Evolutionary conservation across 192 early-diverging fungal species (phyloP).

Genomic region (Linderina pennispora): DNA sequence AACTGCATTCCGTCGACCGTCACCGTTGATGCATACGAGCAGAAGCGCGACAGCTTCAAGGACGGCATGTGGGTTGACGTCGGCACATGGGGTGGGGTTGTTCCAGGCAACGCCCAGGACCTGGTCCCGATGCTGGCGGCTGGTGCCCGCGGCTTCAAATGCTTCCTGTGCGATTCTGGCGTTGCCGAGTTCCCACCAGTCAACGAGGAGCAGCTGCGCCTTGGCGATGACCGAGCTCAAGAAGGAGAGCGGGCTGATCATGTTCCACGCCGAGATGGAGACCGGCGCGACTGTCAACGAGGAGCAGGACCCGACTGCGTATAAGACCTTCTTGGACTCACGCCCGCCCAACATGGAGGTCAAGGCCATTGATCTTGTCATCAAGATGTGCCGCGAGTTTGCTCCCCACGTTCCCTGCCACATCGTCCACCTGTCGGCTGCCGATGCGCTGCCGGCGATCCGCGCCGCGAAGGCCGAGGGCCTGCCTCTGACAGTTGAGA

Average conservation of each 20-base stretch:
- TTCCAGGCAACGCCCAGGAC: constrained; percentile 67
- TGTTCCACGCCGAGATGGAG: constrained; percentile 78
- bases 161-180: constrained; percentile 78
- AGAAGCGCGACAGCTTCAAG: constrained; percentile 59
- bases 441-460: constrained; percentile 67
- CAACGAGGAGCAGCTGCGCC: constrained; percentile 57
- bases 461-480: constrained; percentile 63
- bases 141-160: constrained; percentile 77
- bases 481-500: constrained; percentile 70
- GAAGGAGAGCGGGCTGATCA: constrained; percentile 50
- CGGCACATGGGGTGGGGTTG: constrained; percentile 73
- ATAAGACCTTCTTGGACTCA: constrained; percentile 61
- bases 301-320: constrained; percentile 50
- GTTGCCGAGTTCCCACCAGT: constrained; percentile 82
- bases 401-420: constrained; percentile 63
- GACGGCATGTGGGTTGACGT: constrained; percentile 74
- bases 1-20: constrained; percentile 85
- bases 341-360: constrained; percentile 68
- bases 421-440: constrained; percentile 77
- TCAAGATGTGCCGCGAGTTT: constrained; percentile 63
- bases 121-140: constrained; percentile 56
- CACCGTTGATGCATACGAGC: constrained; percentile 56
- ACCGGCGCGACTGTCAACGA: constrained; percentile 22
- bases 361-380: constrained; percentile 66
- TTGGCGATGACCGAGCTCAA: constrained; percentile 62